A percentile compares a stretch with the other conserved stretches of the same genome.
Evolutionary conservation across 2,329 filamentous ascomycete species (phyloP).

Genomic region (Emericellopsis atlantica): DNA sequence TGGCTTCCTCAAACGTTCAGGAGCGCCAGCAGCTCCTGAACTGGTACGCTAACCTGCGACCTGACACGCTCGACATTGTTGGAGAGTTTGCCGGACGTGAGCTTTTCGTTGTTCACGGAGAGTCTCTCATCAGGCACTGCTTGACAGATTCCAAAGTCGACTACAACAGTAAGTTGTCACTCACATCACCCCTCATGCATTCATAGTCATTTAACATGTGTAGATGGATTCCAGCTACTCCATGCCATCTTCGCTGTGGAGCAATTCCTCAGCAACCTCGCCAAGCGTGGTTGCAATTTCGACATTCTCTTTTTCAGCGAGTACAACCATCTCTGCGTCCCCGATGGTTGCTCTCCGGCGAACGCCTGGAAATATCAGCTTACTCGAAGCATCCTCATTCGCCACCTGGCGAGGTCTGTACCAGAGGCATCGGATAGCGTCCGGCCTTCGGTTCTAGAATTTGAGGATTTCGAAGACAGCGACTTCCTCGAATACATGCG

Average conservation of each 20-base stretch:
- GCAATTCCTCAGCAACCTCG: slow-evolving; percentile 46
- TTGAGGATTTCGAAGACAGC: slow-evolving; percentile 29
- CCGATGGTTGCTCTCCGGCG: slow-evolving; percentile 12
- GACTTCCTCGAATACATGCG: slow-evolving; percentile 44
- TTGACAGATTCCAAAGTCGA: slow-evolving; percentile 52
- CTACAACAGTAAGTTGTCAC: slow-evolving; percentile 31
- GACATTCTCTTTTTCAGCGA: slow-evolving; percentile 56
- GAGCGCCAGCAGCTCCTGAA: not conserved
- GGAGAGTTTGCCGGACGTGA: slow-evolving; percentile 67
- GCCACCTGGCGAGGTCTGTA: slow-evolving; percentile 35
- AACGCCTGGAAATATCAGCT: slow-evolving; percentile 41
- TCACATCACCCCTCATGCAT: not conserved
- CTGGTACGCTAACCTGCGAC: slow-evolving; percentile 3
- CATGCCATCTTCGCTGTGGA: slow-evolving; percentile 61
- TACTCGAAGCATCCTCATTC: slow-evolving; percentile 48
- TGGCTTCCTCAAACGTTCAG: too few species aligned
- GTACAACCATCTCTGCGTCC: slow-evolving; percentile 42
- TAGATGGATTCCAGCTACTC: slow-evolving; percentile 55
- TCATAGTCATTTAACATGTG: not conserved
- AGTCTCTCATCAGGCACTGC: slow-evolving; percentile 55
- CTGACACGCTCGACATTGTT: slow-evolving; percentile 46
- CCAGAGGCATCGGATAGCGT: slow-evolving; percentile 5
- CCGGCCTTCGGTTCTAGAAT: slow-evolving; percentile 22
- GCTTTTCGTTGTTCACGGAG: slow-evolving; percentile 60
- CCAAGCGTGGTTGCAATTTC: slow-evolving; percentile 55